Evolutionary conservation across 345 rosid genomes (phyloP), one percentile per base, ranked within the genome.

Genomic region (Eucalyptus grandis): DNA sequence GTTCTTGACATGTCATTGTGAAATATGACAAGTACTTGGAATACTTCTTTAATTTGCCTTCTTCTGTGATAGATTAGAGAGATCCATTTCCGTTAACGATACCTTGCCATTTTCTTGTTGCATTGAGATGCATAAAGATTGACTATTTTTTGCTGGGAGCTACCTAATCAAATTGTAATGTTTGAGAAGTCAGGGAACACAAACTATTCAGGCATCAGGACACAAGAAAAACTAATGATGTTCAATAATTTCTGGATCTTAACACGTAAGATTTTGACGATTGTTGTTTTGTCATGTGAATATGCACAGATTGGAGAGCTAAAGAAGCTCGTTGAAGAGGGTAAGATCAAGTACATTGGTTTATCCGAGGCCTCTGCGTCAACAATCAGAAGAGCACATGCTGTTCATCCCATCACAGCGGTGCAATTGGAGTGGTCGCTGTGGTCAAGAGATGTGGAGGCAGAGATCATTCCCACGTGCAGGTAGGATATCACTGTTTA

Each of bases 361-460:
- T 24, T 56, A 24, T 56, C 62, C 1, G 30, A 56, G 62, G 62
- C 26, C 30, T 56, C 62, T 56, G 30, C 62, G 3, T 56, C 62
- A 56, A 56, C 62, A 56, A 56, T 56, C 62, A 94, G 96, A 91
- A 90, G 99, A 87, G 99, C 98, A 27, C 97, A 96, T 90, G 97
- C 94, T 44, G 95, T 97, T 92, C 99, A 97, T 83, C 98, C 98
- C 0, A 90, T 97, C 49, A 96, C 95, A 10, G 98, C 97, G 9
- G 92, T 97, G 34, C 97, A 96, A 72, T 89, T 95, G 54, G 99
- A 96, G 89, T 97, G 98, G 99, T 97, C 99, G 5, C 90, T 97
- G 77, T 97, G 99, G 99, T 87, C 95, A 3, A 93, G 99, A 91
- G 99, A 96, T 90, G 97, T 93, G 47, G 97, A 97, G 92, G 94